Conservation (phyloP, 768 basidiomycete genomes). For the Mycena pura region DNA sequence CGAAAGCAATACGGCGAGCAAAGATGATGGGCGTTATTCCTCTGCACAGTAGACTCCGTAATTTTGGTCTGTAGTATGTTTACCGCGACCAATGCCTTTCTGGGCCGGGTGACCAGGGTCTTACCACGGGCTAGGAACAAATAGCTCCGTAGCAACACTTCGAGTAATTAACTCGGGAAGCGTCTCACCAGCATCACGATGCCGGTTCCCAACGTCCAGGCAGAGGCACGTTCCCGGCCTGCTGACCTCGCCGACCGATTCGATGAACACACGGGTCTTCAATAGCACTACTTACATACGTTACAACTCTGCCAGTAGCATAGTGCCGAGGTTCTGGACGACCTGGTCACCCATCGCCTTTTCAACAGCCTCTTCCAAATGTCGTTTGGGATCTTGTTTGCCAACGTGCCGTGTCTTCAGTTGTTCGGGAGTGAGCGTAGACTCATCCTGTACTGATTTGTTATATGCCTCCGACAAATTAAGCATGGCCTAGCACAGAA, state of each 20-base stretch:
- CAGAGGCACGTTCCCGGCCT: slow-evolving; percentile 21
- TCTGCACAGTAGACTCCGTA: slow-evolving; percentile 44
- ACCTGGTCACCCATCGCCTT: slow-evolving; percentile 98
- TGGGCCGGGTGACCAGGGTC: slow-evolving; percentile 16
- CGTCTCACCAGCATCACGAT: slow-evolving; percentile 19
- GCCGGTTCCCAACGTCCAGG: slow-evolving; percentile 6
- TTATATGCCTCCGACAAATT: slow-evolving; percentile 92
- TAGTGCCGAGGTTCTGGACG: slow-evolving; percentile 92
- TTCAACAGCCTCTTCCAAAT: slow-evolving; percentile 96
- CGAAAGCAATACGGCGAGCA: slow-evolving; percentile 86
- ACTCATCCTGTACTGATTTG: slow-evolving; percentile 97
- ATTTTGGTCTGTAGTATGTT: neutral
- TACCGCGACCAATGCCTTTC: neutral
- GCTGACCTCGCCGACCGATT: slow-evolving; percentile 16
- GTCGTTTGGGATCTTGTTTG: slow-evolving; percentile 97
- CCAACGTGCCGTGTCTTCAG: slow-evolving; percentile 97
- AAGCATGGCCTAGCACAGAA: slow-evolving; percentile 80
- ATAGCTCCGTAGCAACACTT: slow-evolving; percentile 21
- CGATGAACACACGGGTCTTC: neutral
- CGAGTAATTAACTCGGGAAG: slow-evolving; percentile 9
- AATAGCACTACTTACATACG: too few relatives aligned
- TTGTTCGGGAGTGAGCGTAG: slow-evolving; percentile 91
- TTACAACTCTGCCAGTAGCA: slow-evolving; percentile 89
- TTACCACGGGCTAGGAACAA: neutral
- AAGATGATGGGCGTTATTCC: slow-evolving; percentile 92